A percentile compares a stretch with the other conserved stretches of the same genome.
Evolutionary conservation across 805 yeast genomes (phyloP).

Genomic region (Peterozyma xylosa): DNA sequence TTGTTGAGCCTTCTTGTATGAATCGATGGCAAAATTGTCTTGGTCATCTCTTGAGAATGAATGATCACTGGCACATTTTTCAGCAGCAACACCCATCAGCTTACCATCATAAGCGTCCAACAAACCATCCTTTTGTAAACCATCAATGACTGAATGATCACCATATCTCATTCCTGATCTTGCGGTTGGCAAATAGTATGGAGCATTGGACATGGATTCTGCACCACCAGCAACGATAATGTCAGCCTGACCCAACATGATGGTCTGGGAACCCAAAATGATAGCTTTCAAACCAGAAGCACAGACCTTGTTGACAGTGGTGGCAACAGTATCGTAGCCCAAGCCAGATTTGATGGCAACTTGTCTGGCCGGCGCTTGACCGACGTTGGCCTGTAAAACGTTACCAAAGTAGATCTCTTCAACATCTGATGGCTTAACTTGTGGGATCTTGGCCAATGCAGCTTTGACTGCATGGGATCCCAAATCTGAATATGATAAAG

Average conservation of each 20-base stretch:
- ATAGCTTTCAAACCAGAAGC: conserved; percentile 93
- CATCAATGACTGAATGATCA: conserved; percentile 72
- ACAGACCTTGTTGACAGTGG: conserved; percentile 94
- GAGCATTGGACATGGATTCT: conserved; percentile 94
- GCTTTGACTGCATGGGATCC: conserved; percentile 91
- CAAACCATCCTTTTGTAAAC: conserved; percentile 87
- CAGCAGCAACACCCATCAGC: conserved; percentile 97
- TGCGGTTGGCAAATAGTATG: conserved; percentile 71
- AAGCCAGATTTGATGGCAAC: conserved; percentile 90
- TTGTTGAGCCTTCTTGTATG: conserved; percentile 79
- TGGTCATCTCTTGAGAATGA: conserved; percentile 74
- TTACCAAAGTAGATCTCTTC: conserved; percentile 92
- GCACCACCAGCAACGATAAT: conserved; percentile 96
- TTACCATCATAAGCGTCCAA: conserved; percentile 82
- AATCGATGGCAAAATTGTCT: conserved; percentile 78
- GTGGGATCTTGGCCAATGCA: conserved; percentile 77
- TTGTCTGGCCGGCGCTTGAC: conserved; percentile 98
- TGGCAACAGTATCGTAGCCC: conserved; percentile 70
- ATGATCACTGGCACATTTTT: conserved; percentile 87
- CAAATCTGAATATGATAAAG: conserved; percentile 73
- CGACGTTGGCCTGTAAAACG: conserved; percentile 86
- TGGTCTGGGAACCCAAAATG: conserved; percentile 85
- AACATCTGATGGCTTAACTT: conserved; percentile 66
- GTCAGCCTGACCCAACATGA: conserved; percentile 82
- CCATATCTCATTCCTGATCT: conserved; percentile 91